Evolutionary conservation across 495 filamentous ascomycete genomes (phyloP).

Genomic region (Penicillium tannophilum): DNA sequence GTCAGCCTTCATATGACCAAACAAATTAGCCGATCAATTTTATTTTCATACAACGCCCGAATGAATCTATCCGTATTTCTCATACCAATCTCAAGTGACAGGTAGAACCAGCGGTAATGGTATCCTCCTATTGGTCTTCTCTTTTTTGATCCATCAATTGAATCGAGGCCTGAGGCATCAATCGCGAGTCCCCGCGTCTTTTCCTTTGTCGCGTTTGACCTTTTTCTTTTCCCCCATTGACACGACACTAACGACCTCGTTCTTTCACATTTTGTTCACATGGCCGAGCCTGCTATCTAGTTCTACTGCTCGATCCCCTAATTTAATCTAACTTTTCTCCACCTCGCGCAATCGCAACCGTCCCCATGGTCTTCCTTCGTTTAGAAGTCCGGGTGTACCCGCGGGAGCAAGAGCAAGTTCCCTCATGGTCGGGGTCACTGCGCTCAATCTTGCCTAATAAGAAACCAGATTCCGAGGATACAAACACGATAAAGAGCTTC

Average conservation of each 20-base stretch:
- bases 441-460: slow-evolving; percentile 8
- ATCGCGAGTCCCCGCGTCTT: slow-evolving; percentile 6
- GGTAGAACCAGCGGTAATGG: not conserved
- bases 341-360: not conserved
- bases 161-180: slow-evolving; percentile 5
- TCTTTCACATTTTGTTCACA: not conserved
- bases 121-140: not conserved
- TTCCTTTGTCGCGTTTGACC: not conserved
- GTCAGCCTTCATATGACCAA: too few relatives aligned
- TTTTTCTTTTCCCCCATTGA: not conserved
- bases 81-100: not conserved
- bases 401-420: slow-evolving; percentile 31
- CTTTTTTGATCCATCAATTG: not conserved
- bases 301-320: not conserved
- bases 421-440: slow-evolving; percentile 11
- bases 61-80: not conserved
- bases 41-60: too few relatives aligned
- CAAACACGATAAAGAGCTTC: slow-evolving; percentile 17
- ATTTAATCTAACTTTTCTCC: not conserved
- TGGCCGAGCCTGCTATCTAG: not conserved
- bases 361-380: slow-evolving; percentile 39
- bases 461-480: not conserved
- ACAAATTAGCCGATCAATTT: too few relatives aligned
- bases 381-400: slow-evolving; percentile 41
- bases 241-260: not conserved